A percentile compares a stretch with the other conserved stretches of the same genome.
These are phyloP conservation scores for Skeletonema costatum DNA, from an alignment of 108 stramenopile genomes.

Conservation along the genomic window DNA sequence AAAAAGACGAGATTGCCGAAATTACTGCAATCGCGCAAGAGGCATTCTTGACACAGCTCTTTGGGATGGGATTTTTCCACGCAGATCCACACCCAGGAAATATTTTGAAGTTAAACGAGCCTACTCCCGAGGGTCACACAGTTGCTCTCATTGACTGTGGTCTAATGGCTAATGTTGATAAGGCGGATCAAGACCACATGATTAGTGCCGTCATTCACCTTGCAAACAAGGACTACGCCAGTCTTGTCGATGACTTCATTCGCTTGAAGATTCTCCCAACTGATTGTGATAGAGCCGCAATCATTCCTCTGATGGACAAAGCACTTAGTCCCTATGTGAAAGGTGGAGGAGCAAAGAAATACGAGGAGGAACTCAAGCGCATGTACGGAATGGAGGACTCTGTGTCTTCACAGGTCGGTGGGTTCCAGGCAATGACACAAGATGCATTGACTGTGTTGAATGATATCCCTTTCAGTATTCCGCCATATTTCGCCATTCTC, in stretches of 20 bases:
- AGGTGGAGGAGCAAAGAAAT: slow-evolving; percentile 91
- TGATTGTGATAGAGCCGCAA: slow-evolving; percentile 75
- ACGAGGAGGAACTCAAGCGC: slow-evolving; percentile 79
- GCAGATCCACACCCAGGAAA: slow-evolving; percentile 53
- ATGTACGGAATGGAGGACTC: slow-evolving; percentile 85
- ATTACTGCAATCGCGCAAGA: slow-evolving; percentile 85
- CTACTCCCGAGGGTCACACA: slow-evolving; percentile 66
- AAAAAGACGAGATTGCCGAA: slow-evolving; percentile 58
- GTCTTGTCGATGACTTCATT: slow-evolving; percentile 89
- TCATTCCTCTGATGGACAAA: slow-evolving; percentile 92
- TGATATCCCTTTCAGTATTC: slow-evolving; percentile 89
- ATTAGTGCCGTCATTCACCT: slow-evolving; percentile 89
- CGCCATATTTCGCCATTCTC: slow-evolving; percentile 70
- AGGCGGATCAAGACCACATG: slow-evolving; percentile 79
- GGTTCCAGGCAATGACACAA: slow-evolving; percentile 74
- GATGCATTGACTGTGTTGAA: slow-evolving; percentile 91
- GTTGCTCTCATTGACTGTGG: slow-evolving; percentile 91
- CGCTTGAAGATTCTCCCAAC: slow-evolving; percentile 78
- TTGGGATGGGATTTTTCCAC: slow-evolving; percentile 80
- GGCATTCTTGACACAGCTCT: slow-evolving; percentile 85
- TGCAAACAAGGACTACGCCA: slow-evolving; percentile 89
- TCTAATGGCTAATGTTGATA: slow-evolving; percentile 79
- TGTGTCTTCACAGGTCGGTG: slow-evolving; percentile 72
- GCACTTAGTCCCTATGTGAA: slow-evolving; percentile 89
- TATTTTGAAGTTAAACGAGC: slow-evolving; percentile 69